Evolutionary conservation across 2,329 filamentous ascomycete species (phyloP).

Genomic region (Penicillium crustosum): DNA sequence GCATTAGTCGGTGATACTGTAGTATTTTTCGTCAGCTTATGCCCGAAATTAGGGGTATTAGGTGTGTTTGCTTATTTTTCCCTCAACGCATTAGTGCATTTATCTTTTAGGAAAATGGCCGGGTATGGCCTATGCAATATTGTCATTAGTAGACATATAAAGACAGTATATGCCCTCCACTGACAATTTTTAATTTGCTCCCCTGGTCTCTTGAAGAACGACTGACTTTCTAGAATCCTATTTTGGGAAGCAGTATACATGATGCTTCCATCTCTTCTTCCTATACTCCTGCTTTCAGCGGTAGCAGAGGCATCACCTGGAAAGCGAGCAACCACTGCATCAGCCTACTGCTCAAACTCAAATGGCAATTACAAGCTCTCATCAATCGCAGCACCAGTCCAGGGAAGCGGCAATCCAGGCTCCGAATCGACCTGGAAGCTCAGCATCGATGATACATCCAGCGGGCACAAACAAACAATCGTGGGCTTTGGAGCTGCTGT

Average conservation of each 20-base stretch:
- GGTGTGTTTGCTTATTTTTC: neutral
- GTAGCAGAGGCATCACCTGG: constrained; percentile 8
- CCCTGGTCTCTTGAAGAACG: neutral
- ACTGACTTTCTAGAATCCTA: neutral
- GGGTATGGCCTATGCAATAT: neutral
- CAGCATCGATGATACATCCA: constrained; percentile 27
- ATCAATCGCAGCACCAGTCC: constrained; percentile 19
- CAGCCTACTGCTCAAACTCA: constrained; percentile 30
- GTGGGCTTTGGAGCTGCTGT: constrained; percentile 41
- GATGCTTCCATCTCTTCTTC: neutral
- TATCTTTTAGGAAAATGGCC: neutral
- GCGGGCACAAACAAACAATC: constrained; percentile 30
- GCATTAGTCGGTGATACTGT: neutral
- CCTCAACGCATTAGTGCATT: neutral
- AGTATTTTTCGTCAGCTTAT: neutral
- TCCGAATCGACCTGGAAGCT: constrained; percentile 29
- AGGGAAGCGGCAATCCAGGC: constrained; percentile 21
- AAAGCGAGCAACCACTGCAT: constrained; percentile 21
- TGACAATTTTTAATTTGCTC: neutral
- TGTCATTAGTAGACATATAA: neutral
- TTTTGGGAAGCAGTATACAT: neutral
- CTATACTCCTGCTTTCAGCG: neutral
- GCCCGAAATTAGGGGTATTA: neutral
- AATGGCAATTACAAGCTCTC: constrained; percentile 29
- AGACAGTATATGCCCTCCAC: neutral